Evolutionary conservation across 495 filamentous ascomycete species (phyloP).

Genomic region (Symbiotaphrina buchneri): DNA sequence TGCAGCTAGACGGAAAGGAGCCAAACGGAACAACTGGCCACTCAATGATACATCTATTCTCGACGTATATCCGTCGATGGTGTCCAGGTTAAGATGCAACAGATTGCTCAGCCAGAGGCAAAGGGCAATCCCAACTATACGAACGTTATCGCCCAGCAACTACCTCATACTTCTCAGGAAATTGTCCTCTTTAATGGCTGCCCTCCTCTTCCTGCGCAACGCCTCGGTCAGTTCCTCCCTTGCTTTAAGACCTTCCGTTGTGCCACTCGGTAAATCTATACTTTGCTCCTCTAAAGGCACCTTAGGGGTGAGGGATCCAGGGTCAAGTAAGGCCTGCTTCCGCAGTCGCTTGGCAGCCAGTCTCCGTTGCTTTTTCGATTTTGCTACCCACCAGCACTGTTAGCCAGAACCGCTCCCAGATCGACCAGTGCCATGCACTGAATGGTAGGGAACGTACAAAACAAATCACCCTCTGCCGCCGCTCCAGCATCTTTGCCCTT

Average conservation of each 20-base stretch:
- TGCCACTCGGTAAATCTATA: conserved; percentile 52
- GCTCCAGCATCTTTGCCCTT: conserved; percentile 17
- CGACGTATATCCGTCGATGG: no score
- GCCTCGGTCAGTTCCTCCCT: conserved; percentile 42
- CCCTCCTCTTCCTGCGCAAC: conserved; percentile 50
- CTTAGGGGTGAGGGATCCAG: conserved; percentile 41
- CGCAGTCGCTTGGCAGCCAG: conserved; percentile 35
- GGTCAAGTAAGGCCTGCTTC: conserved; percentile 37
- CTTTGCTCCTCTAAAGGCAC: conserved; percentile 69
- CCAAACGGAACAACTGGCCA: no score
- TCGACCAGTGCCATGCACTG: no score
- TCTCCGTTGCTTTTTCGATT: conserved; percentile 55
- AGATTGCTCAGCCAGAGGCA: conserved; percentile 1
- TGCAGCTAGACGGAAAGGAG: no score
- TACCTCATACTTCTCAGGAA: conserved; percentile 66
- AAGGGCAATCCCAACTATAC: background rate
- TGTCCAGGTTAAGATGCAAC: no score
- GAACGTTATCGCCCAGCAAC: background rate
- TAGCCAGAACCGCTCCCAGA: no score
- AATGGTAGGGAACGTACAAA: conserved; percentile 37
- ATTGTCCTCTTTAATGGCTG: conserved; percentile 75
- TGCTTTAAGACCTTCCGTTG: conserved; percentile 30
- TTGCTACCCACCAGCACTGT: conserved; percentile 37
- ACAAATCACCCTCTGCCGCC: conserved; percentile 32
- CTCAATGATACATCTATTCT: no score